phyloP scores from a whole-genome alignment of 2,329 filamentous ascomycete species.

The Fusarium sp. region DNA sequence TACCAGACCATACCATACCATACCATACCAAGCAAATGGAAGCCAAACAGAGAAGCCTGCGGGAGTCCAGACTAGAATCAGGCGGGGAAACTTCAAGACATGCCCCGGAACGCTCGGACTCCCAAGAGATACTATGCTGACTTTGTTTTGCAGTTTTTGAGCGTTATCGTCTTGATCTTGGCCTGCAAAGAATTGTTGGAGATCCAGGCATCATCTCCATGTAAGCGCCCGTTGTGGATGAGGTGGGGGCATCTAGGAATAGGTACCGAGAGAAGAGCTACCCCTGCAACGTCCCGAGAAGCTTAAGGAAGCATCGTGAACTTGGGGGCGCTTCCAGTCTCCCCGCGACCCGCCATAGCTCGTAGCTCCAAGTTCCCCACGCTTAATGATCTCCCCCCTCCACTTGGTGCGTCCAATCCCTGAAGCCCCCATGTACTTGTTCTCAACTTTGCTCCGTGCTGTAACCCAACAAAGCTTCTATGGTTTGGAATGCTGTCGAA shows the following conservation, averaged over 20 bases:
- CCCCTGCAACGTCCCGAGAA: conserved; percentile 41
- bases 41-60: conserved; percentile 20
- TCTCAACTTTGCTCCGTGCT: conserved; percentile 1
- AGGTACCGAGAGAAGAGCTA: conserved; percentile 44
- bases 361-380: conserved; percentile 31
- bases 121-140: not conserved
- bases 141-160: not conserved
- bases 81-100: conserved; percentile 10
- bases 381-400: conserved; percentile 39
- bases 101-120: conserved; percentile 34
- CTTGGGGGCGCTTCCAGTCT: conserved; percentile 5
- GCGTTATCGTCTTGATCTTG: not conserved
- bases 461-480: not conserved
- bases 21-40: conserved; percentile 6
- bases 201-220: conserved; percentile 5
- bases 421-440: conserved; percentile 25
- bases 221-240: conserved; percentile 30
- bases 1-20: not conserved
- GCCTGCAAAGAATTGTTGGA: conserved; percentile 6
- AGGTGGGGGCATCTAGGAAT: conserved; percentile 23
- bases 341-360: conserved; percentile 45
- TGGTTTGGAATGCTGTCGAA: conserved; percentile 2
- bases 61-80: conserved; percentile 36
- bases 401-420: conserved; percentile 30
- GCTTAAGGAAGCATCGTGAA: conserved; percentile 13